Base-by-base conservation (phyloP, 192 early-diverging fungal species). In the Kappamyces sp. region DNA sequence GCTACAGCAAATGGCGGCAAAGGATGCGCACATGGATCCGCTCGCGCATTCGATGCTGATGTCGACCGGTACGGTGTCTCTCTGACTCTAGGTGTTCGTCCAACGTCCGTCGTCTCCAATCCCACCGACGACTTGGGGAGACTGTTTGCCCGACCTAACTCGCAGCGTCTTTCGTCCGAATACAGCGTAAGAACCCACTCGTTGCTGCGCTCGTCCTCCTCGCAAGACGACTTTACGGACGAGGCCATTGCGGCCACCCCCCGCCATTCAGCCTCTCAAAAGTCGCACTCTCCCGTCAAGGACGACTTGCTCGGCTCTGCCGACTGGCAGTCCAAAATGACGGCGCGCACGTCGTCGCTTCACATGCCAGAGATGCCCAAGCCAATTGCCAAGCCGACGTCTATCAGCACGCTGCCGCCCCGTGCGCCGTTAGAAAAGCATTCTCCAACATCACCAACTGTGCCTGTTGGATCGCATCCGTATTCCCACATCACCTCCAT, bases 1-100 rank as follows among this genome's bases (percentile, higher is more conserved):
- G 1, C 69, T 97, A 60, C 90, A 92, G 72, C 89, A 94, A 64
- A 86, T 93, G 87, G 86, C 89, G n/a, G 83, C 87, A 70, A 86
- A 82, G 49, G 92, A 95, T 61, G 82, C 88, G 6, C 67, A 35
- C 38, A 32, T 57, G 37, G 55, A 57, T 32, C 55, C 55, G 6
- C 38, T 57, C 36, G 41, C 82, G 13, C 75, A 69, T 32, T 77
- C 80, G 41, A 62, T 33, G 66, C 48, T 12, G 12, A 46, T 46
- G 44, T 46, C 12, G 23, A 23, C 23, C 23, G 23, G 23, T 23
- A 23, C 23, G 23, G 23, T 23, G 23, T 23, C 23, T 23, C 23
- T 23, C 23, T 23, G 23, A 23, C 23, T 23, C 23, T 23, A 23
- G 23, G 23, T 23, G 23, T 23, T 23, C 23, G 23, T 48, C 40